These are phyloP conservation scores for Hyphopichia wangnamkhiaoensis DNA, from an alignment of 1,139 yeast genomes.

Conservation along the genomic window DNA sequence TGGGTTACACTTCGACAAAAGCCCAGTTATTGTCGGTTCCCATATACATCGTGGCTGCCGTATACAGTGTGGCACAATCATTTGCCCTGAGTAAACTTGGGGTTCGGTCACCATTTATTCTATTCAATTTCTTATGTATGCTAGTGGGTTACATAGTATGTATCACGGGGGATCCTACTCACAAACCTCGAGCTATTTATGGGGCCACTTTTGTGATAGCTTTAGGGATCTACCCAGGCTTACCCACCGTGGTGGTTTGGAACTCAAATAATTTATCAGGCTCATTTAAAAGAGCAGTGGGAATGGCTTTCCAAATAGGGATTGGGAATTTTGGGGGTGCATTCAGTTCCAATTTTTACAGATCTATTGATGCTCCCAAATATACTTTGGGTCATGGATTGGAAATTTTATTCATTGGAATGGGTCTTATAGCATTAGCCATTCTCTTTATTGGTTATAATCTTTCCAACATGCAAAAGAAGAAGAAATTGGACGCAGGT, in stretches of 20 bases:
- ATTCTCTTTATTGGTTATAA: constrained; percentile 15
- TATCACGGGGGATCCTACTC: constrained; percentile 17
- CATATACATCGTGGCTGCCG: constrained; percentile 31
- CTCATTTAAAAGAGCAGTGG: constrained; percentile 36
- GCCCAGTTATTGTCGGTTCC: constrained; percentile 37
- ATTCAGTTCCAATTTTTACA: constrained; percentile 34
- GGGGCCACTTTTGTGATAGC: constrained; percentile 34
- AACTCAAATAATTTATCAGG: constrained; percentile 35
- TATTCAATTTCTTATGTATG: constrained; percentile 22
- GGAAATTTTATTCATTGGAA: constrained; percentile 17
- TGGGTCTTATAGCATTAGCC: constrained; percentile 15
- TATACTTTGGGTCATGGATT: constrained; percentile 29
- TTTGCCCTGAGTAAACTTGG: constrained; percentile 27
- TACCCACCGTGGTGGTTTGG: constrained; percentile 41
- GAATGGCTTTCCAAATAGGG: constrained; percentile 41
- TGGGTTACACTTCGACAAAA: constrained; percentile 23
- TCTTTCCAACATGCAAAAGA: constrained; percentile 18
- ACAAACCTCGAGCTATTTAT: constrained; percentile 23
- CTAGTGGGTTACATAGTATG: constrained; percentile 32
- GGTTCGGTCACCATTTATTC: constrained; percentile 31
- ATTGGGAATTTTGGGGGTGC: constrained; percentile 42
- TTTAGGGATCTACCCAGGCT: constrained; percentile 32
- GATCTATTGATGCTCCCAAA: constrained; percentile 27
- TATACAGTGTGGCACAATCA: constrained; percentile 26
- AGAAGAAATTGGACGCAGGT: constrained; percentile 18